Conservation (phyloP, 2,329 filamentous ascomycete genomes). For the Elsinoe ampelina region DNA sequence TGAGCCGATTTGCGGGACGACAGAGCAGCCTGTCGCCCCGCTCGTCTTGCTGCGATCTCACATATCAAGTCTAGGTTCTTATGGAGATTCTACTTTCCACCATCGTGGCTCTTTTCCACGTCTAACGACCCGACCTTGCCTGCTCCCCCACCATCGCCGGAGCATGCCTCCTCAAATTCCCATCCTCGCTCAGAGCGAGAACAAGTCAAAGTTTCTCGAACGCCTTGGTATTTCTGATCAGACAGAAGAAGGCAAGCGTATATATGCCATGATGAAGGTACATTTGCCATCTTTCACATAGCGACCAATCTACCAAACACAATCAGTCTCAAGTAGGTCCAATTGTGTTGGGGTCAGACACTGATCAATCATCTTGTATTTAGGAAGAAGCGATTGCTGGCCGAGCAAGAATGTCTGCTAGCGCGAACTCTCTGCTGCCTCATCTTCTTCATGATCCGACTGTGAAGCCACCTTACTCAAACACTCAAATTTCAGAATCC, state of each 20-base stretch:
- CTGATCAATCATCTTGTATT: not conserved
- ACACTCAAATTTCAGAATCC: conserved; percentile 40
- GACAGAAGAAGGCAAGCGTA: conserved; percentile 26
- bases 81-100: not conserved
- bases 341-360: no score
- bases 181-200: conserved; percentile 35
- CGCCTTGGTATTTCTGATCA: conserved; percentile 34
- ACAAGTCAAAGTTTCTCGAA: conserved; percentile 36
- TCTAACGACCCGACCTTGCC: not conserved
- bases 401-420: conserved; percentile 33
- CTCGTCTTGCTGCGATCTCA: not conserved
- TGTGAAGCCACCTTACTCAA: conserved; percentile 34
- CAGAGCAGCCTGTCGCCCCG: not conserved
- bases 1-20: not conserved
- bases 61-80: not conserved
- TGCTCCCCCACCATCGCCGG: not conserved
- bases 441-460: conserved; percentile 28
- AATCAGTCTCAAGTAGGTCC: not conserved
- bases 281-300: not conserved
- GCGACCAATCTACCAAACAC: not conserved
- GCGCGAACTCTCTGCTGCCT: conserved; percentile 31
- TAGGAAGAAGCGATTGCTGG: conserved; percentile 37
- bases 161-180: conserved; percentile 20
- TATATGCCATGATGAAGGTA: conserved; percentile 40
- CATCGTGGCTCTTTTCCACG: not conserved